Evolutionary conservation across 2,329 filamentous ascomycete genomes (phyloP), one percentile per base, ranked within the genome.

Genomic region (Colletotrichum tamarilloi): DNA sequence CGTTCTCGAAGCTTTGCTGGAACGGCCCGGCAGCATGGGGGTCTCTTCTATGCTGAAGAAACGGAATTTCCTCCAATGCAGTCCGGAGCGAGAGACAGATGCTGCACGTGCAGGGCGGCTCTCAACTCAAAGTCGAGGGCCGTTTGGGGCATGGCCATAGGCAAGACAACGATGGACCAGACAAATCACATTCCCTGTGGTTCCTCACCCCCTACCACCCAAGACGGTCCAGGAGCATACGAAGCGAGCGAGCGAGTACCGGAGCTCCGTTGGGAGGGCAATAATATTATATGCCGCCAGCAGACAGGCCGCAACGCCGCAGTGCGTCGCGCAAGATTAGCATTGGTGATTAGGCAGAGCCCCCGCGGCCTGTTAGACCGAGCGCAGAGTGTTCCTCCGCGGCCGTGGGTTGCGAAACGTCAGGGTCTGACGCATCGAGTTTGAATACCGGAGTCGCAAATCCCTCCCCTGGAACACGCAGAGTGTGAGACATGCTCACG

Each of bases 381-480:
- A 73, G 71, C 71, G 46, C 49, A 62, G 19, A 56, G 67, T 65
- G 62, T 74, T 74, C 68, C 72, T 74, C 72, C 72, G 62, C 52
- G 57, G 52, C 58, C 62, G 58, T 65, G 70, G 57, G 58, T 62
- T 73, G 35, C 73, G 73, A 74, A 74, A 74, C 73, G 57, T 65
- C 69, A 69, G 69, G 73, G 64, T 70, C 64, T 74, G 63, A 74
- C 69, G 69, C 64, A 73, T 69, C 68, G 56, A 64, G 72, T 74
- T 63, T 74, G 70, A 59, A 74, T 73, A 74, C 74, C 68, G 72
- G 60, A 74, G 72, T 75, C 72, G 72, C 74, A 74, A 56, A 58
- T 74, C 65, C 72, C 19, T 46, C 42, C 65, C 64, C 74, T 75
- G 74, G 72, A 73, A 75, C 74, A 68, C 58, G 30, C 65, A 67